Conservation (phyloP, 1,284 basidiomycete species). For the Ceratobasidium sp. region DNA sequence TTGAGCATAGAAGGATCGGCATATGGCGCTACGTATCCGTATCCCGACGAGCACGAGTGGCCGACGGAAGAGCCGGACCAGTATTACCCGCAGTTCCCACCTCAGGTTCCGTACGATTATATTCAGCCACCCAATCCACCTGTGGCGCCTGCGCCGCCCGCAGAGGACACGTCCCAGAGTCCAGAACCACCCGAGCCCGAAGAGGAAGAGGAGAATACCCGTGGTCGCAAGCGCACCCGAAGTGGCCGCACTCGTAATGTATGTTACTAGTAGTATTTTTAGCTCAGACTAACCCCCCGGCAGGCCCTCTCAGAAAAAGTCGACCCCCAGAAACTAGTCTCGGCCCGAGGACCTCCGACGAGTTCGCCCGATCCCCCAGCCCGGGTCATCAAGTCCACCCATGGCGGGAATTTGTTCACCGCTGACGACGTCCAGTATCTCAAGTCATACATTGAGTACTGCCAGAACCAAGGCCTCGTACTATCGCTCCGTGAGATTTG, state of each 20-base stretch:
- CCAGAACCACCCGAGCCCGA: slow-evolving; percentile 19
- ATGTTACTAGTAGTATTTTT: neutral
- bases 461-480: slow-evolving; percentile 79
- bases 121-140: neutral
- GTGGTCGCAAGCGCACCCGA: slow-evolving; percentile 28
- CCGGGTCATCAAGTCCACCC: slow-evolving; percentile 82
- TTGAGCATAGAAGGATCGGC: slow-evolving; percentile 13
- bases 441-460: slow-evolving; percentile 84
- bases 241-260: slow-evolving; percentile 27
- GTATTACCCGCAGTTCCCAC: slow-evolving; percentile 16
- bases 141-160: slow-evolving; percentile 4
- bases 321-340: slow-evolving; percentile 35
- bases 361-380: slow-evolving; percentile 79
- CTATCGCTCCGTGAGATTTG: slow-evolving; percentile 81
- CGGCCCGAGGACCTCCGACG: slow-evolving; percentile 55
- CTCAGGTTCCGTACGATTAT: slow-evolving; percentile 16
- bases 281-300: neutral
- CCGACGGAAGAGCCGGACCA: neutral
- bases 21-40: slow-evolving; percentile 10
- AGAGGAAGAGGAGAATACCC: slow-evolving; percentile 17
- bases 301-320: slow-evolving; percentile 28
- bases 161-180: slow-evolving; percentile 14
- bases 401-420: slow-evolving; percentile 82
- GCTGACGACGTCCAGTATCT: slow-evolving; percentile 77
- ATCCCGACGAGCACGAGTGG: slow-evolving; percentile 33